phyloP scores from a whole-genome alignment of 306 rosid genomes.

The Macrotyloma uniflorum region DNA sequence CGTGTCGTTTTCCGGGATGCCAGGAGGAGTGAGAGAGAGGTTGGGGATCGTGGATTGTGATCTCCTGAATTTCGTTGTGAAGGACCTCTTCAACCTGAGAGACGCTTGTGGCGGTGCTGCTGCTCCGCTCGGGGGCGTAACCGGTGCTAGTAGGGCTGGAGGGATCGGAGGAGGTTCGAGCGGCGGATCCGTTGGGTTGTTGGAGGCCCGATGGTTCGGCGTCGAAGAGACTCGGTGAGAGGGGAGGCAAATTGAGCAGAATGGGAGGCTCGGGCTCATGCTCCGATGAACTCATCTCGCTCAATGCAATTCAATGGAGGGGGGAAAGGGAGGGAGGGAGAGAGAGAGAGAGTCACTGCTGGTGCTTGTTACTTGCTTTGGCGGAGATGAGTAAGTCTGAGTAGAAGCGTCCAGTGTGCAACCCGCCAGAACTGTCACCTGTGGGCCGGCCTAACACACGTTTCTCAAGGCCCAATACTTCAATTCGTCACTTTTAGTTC shows the following conservation, averaged over 20 bases:
- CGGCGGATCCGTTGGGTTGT: slow-evolving; percentile 49
- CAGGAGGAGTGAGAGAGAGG: slow-evolving; percentile 45
- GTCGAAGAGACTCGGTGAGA: slow-evolving; percentile 51
- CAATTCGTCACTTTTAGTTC: neutral
- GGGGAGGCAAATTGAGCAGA: slow-evolving; percentile 53
- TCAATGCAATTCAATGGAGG: slow-evolving; percentile 14
- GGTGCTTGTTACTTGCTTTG: slow-evolving; percentile 8
- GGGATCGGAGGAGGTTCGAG: slow-evolving; percentile 41
- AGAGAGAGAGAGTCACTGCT: neutral
- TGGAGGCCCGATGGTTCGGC: slow-evolving; percentile 34
- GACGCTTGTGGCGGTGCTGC: slow-evolving; percentile 58
- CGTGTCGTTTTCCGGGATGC: slow-evolving; percentile 66
- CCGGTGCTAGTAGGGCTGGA: slow-evolving; percentile 83
- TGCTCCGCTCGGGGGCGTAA: slow-evolving; percentile 79
- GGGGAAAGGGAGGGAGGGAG: too few species aligned
- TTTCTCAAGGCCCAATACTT: neutral
- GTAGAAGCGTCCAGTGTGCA: neutral
- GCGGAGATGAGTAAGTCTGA: neutral
- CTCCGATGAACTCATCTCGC: slow-evolving; percentile 11
- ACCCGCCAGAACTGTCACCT: neutral
- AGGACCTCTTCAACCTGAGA: slow-evolving; percentile 53
- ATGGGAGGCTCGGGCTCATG: slow-evolving; percentile 34
- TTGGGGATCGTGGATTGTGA: slow-evolving; percentile 43
- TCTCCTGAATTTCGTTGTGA: slow-evolving; percentile 56
- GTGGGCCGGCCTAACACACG: neutral